Evolutionary conservation across 2,329 filamentous ascomycete species (phyloP), one percentile per base, ranked within the genome.

Genomic region (Apiospora arundinis): DNA sequence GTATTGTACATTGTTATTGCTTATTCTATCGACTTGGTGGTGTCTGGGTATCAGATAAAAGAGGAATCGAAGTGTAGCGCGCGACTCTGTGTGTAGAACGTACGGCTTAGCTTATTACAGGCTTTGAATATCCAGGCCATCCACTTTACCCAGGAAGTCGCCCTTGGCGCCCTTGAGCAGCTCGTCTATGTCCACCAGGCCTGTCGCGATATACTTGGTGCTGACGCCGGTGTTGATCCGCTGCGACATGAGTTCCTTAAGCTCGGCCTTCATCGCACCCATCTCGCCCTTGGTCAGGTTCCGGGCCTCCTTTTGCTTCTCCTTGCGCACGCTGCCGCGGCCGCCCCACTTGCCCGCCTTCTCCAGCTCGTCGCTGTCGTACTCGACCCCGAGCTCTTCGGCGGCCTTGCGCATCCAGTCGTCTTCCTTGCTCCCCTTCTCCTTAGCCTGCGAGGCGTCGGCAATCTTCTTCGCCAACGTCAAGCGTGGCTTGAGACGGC

Each of bases 341-440:
- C 93, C 92, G 67, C 89, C 88, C 77, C 88, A 87, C 70, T 85
- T 87, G 8, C 91, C 89, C 9, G 86, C 87, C 49, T 87, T 82
- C 74, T 92, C 93, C 73, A 97, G 92, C 65, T 97, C 94, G 46
- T 97, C 95, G 72, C 91, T 93, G 79, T 98, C 95, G 79, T 97
- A 97, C 69, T 98, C 95, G 0, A 98, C 93, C 0, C 96, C 96
- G 0, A 99, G 86, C 74, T 98, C 95, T 71, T 98, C 95, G 0
- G 96, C 96, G 0, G 95, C 95, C 67, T 89, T 90, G 60, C 90
- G 90, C 76, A 98, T 85, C 91, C 95, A 96, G 70, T 94, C 90
- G 75, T 97, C 93, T 76, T 97, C 93, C 77, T 92, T 92, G 70
- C 90, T 90, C 12, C 92, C 90, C 82, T 95, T 97, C 79, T 97